These are phyloP conservation scores for Ascochyta rabiei DNA, from an alignment of 2,329 filamentous ascomycete genomes.

Conservation along the genomic window DNA sequence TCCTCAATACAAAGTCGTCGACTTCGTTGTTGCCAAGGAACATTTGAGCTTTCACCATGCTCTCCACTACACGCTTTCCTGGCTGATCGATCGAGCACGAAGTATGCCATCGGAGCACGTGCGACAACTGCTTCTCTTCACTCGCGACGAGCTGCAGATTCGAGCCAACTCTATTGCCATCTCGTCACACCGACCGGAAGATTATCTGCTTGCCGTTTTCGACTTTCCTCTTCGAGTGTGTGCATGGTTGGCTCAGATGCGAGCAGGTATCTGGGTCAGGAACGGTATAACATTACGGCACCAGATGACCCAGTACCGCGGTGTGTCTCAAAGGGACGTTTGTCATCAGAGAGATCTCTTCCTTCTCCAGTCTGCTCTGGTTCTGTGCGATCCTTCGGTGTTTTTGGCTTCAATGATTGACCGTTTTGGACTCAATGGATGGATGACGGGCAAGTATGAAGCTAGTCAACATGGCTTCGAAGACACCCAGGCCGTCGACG, in stretches of 20 bases:
- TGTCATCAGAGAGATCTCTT: conserved; percentile 95
- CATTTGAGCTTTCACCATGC: conserved; percentile 97
- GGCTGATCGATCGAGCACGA: conserved; percentile 90
- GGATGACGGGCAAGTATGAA: conserved; percentile 84
- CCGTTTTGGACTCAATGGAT: conserved; percentile 84
- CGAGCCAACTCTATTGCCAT: conserved; percentile 65
- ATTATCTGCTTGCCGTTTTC: conserved; percentile 84
- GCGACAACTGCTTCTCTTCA: conserved; percentile 72
- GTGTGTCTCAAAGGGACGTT: conserved; percentile 86
- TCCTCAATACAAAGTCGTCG: conserved; percentile 67
- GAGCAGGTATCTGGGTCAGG: conserved; percentile 96
- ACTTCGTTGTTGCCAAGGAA: conserved; percentile 86
- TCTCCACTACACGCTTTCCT: conserved; percentile 93
- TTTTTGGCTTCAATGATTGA: conserved; percentile 90
- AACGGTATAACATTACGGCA: conserved; percentile 96
- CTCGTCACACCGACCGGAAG: conserved; percentile 68
- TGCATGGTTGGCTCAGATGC: conserved; percentile 97
- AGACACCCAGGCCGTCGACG: conserved; percentile 84
- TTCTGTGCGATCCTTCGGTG: conserved; percentile 80
- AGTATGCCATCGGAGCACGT: conserved; percentile 72
- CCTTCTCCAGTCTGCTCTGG: conserved; percentile 86
- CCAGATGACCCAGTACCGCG: conserved; percentile 91
- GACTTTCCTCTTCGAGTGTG: conserved; percentile 93
- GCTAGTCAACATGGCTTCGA: conserved; percentile 72
- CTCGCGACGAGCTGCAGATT: conserved; percentile 70